These are phyloP conservation scores for Mycena crocata DNA, from an alignment of 768 basidiomycete species.

Conservation along the genomic window DNA sequence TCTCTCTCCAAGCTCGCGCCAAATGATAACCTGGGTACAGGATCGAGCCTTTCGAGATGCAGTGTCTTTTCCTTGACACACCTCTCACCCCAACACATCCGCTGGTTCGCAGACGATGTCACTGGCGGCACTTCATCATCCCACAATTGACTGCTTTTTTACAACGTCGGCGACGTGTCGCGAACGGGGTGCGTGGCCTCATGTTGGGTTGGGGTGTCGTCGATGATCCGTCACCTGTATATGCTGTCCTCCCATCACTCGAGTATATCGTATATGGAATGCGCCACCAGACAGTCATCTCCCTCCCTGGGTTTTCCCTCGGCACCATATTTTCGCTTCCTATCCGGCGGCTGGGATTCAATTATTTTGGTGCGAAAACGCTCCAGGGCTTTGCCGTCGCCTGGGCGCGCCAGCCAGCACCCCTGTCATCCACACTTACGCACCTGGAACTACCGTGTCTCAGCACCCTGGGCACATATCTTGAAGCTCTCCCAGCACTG, in stretches of 20 bases:
- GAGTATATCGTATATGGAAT: conserved; percentile 4
- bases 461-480: not conserved
- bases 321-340: not conserved
- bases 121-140: not conserved
- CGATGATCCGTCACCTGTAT: not conserved
- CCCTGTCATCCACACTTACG: conserved; percentile 1
- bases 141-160: not conserved
- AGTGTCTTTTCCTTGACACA: conserved; percentile 8
- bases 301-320: not conserved
- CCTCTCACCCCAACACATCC: not conserved
- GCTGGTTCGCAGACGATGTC: not conserved
- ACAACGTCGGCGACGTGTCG: not conserved
- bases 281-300: not conserved
- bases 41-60: conserved; percentile 7
- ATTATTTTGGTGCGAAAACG: not conserved
- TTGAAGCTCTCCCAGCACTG: conserved; percentile 3
- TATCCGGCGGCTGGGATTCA: conserved; percentile 3
- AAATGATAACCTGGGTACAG: not conserved
- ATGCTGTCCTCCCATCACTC: not conserved
- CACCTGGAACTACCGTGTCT: conserved; percentile 6
- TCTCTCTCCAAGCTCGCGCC: not conserved
- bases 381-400: not conserved
- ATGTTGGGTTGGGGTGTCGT: not conserved
- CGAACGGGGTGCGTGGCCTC: conserved; percentile 7
- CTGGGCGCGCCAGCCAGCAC: not conserved